A percentile compares a stretch with the other conserved stretches of the same genome.
phyloP scores from a whole-genome alignment of 164 flowering plant genomes.

The Aristolochia californica region DNA sequence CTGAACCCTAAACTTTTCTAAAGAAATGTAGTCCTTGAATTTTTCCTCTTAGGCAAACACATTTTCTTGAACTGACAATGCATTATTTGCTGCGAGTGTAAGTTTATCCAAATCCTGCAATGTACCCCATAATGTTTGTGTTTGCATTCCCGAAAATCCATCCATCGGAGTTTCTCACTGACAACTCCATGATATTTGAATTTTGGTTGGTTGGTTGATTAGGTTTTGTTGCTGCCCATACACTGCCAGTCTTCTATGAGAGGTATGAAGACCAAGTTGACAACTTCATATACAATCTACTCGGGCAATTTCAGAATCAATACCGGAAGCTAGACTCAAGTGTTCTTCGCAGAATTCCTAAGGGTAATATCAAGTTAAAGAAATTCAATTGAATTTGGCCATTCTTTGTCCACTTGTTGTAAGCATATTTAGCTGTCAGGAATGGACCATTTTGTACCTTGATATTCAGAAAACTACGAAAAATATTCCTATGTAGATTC shows the following conservation, averaged over 20 bases:
- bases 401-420: background rate
- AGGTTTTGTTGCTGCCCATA: constrained; percentile 94
- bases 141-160: no score
- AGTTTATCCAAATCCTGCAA: no score
- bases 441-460: background rate
- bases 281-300: constrained; percentile 30
- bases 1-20: no score
- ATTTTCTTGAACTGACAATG: no score
- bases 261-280: constrained; percentile 78
- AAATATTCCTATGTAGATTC: no score
- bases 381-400: constrained; percentile 35
- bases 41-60: no score
- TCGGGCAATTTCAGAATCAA: constrained; percentile 40
- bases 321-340: constrained; percentile 56
- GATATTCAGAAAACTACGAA: no score
- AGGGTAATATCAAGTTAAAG: constrained; percentile 33
- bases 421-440: background rate
- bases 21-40: no score
- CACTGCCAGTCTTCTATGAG: constrained; percentile 84
- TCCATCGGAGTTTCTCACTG: no score
- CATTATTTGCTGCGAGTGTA: no score
- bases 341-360: constrained; percentile 62
- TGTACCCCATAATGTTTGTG: no score
- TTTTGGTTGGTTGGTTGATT: background rate
- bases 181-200: no score